A percentile compares a stretch with the other conserved stretches of the same genome.
phyloP scores from a whole-genome alignment of 2,329 filamentous ascomycete genomes.

The Penicillium nordicum region DNA sequence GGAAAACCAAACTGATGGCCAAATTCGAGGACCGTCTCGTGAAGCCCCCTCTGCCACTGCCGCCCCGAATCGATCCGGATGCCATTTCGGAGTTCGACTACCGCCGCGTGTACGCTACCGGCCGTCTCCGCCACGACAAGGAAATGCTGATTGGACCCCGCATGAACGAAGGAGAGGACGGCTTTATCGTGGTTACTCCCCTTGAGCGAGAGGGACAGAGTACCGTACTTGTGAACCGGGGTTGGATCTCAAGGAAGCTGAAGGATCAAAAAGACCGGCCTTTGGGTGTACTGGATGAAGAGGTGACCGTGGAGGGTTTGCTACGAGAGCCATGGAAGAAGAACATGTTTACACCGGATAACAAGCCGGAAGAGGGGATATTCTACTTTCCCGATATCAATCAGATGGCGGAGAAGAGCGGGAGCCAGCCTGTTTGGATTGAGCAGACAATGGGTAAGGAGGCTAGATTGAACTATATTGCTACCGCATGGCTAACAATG shows the following conservation, averaged over 20 bases:
- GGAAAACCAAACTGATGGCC: slow-evolving; percentile 91
- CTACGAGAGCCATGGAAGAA: slow-evolving; percentile 90
- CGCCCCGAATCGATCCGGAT: slow-evolving; percentile 74
- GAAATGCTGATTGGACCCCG: slow-evolving; percentile 96
- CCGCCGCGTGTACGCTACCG: slow-evolving; percentile 72
- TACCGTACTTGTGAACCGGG: slow-evolving; percentile 81
- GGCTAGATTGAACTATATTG: slow-evolving; percentile 1
- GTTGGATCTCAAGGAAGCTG: slow-evolving; percentile 82
- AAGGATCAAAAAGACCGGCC: slow-evolving; percentile 61
- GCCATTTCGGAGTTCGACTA: slow-evolving; percentile 89
- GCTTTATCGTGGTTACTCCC: slow-evolving; percentile 88
- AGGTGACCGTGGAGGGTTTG: slow-evolving; percentile 78
- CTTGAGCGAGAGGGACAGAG: slow-evolving; percentile 62
- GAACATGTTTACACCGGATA: slow-evolving; percentile 95
- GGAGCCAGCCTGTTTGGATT: slow-evolving; percentile 87
- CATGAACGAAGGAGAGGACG: slow-evolving; percentile 82
- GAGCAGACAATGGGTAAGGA: slow-evolving; percentile 85
- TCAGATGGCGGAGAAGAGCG: slow-evolving; percentile 81
- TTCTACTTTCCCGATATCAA: slow-evolving; percentile 94
- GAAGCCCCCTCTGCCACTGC: slow-evolving; percentile 78
- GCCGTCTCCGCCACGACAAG: slow-evolving; percentile 75
- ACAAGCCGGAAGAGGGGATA: slow-evolving; percentile 74
- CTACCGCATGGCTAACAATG: slow-evolving; percentile 15
- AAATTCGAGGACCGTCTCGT: slow-evolving; percentile 89
- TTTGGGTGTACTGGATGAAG: slow-evolving; percentile 63